phyloP scores from a whole-genome alignment of 768 basidiomycete genomes.

The Pleurotus djamor region DNA sequence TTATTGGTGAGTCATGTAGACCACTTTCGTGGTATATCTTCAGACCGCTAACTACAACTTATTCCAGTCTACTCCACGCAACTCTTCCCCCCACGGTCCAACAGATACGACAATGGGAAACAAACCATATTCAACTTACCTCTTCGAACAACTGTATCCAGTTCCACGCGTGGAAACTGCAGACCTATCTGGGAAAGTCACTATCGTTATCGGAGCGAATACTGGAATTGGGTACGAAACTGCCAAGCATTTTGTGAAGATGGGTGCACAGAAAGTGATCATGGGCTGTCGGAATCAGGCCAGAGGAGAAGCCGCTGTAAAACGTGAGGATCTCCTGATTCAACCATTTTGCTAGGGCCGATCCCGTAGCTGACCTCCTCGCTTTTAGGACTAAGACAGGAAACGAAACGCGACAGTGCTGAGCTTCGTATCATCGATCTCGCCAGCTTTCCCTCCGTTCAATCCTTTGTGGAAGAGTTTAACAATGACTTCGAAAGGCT shows the following conservation, averaged over 20 bases:
- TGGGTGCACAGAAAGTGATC: slow-evolving; percentile 38
- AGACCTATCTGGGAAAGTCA: slow-evolving; percentile 41
- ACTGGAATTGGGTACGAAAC: slow-evolving; percentile 48
- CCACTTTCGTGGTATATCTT: too few species aligned
- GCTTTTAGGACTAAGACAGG: slow-evolving; percentile 21
- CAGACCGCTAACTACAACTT: too few species aligned
- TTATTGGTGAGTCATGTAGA: too few species aligned
- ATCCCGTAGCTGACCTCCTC: too few species aligned
- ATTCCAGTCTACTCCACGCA: too few species aligned
- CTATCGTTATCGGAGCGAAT: slow-evolving; percentile 50
- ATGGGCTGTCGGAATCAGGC: slow-evolving; percentile 34
- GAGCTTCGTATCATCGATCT: slow-evolving; percentile 42
- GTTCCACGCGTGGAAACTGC: slow-evolving; percentile 26
- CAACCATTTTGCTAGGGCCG: background rate
- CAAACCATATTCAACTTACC: background rate
- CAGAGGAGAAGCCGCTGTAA: slow-evolving; percentile 32
- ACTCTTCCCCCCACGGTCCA: background rate
- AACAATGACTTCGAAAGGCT: slow-evolving; percentile 29
- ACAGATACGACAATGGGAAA: background rate
- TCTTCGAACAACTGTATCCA: slow-evolving; percentile 18
- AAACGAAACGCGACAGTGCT: slow-evolving; percentile 27
- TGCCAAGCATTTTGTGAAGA: slow-evolving; percentile 39
- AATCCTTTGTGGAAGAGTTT: slow-evolving; percentile 30
- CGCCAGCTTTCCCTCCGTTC: slow-evolving; percentile 35
- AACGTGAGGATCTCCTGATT: slow-evolving; percentile 20